Evolutionary conservation across 148 eudicot genomes (phyloP).

Genomic region (Cornus kousa): DNA sequence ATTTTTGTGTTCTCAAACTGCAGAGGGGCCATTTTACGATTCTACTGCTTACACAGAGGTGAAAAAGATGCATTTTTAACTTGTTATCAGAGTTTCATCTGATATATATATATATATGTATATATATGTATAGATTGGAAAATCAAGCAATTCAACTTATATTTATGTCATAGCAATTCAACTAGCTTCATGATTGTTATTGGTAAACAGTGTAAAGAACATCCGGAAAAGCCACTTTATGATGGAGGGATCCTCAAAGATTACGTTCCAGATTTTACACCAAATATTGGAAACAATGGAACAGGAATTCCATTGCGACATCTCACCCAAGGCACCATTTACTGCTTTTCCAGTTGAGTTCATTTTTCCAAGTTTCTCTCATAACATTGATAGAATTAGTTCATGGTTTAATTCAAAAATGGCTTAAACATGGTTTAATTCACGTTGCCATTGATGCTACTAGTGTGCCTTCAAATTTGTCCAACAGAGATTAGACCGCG

Average conservation of each 20-base stretch:
- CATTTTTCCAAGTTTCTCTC: too few species aligned
- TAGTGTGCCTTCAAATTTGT: too few species aligned
- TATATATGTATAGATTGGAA: too few species aligned
- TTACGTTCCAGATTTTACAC: conserved; percentile 4
- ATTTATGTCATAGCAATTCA: too few species aligned
- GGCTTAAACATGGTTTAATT: too few species aligned
- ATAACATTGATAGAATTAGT: too few species aligned
- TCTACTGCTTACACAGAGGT: conserved; percentile 43
- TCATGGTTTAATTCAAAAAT: too few species aligned
- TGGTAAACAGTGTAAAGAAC: conserved; percentile 28
- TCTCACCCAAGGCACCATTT: conserved; percentile 31
- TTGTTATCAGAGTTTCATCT: neutral
- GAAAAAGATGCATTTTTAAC: neutral
- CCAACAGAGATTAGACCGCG: too few species aligned
- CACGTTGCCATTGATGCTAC: too few species aligned
- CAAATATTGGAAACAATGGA: conserved; percentile 12
- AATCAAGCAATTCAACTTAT: too few species aligned
- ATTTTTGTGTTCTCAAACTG: neutral
- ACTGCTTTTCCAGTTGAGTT: conserved; percentile 49
- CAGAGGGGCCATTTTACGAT: conserved; percentile 45
- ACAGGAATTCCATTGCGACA: conserved; percentile 15
- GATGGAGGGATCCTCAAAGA: conserved; percentile 38
- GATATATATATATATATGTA: too few species aligned
- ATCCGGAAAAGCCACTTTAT: conserved; percentile 47
- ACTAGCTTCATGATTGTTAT: neutral